These are phyloP conservation scores for Wakefieldia striispora DNA, from an alignment of 768 basidiomycete genomes.

Conservation along the genomic window DNA sequence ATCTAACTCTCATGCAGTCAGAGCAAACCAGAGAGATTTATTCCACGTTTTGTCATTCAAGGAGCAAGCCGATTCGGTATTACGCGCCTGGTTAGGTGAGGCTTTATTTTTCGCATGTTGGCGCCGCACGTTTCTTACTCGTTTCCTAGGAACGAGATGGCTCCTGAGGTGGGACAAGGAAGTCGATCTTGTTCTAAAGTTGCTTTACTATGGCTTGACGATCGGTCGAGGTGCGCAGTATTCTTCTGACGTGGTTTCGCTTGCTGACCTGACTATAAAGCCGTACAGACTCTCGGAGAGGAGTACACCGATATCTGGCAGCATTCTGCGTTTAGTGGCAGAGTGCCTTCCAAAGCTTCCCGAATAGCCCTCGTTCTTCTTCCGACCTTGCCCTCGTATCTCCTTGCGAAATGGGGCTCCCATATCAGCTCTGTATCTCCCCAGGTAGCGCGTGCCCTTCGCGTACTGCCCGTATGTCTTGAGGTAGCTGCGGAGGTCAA, in stretches of 20 bases:
- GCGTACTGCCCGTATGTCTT: slow-evolving; percentile 46
- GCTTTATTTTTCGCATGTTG: slow-evolving; percentile 1
- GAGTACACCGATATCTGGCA: slow-evolving; percentile 89
- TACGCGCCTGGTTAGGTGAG: slow-evolving; percentile 77
- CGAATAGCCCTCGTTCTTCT: slow-evolving; percentile 62
- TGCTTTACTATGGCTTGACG: slow-evolving; percentile 73
- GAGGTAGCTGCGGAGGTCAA: slow-evolving; percentile 68
- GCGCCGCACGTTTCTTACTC: slow-evolving; percentile 10
- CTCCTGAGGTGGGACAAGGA: slow-evolving; percentile 80
- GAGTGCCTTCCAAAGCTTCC: slow-evolving; percentile 42
- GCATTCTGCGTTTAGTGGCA: slow-evolving; percentile 43
- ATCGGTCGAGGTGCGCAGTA: slow-evolving; percentile 61
- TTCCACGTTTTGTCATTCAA: slow-evolving; percentile 73
- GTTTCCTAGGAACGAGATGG: slow-evolving; percentile 70
- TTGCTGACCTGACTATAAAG: slow-evolving; percentile 37
- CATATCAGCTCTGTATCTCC: slow-evolving; percentile 34
- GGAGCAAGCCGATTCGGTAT: slow-evolving; percentile 71
- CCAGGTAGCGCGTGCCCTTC: slow-evolving; percentile 31
- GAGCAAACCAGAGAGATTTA: slow-evolving; percentile 81
- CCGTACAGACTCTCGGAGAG: slow-evolving; percentile 82
- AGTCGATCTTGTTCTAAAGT: slow-evolving; percentile 63
- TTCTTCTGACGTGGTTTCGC: neutral
- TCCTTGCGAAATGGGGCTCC: slow-evolving; percentile 50
- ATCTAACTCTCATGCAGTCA: slow-evolving; percentile 47
- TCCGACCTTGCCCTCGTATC: slow-evolving; percentile 62